Percentiles rank a stretch among this genome's conserved stretches.
Evolutionary conservation across 176 grass and related monocot genomes (phyloP).

Genomic region (Melocanna baccifera): DNA sequence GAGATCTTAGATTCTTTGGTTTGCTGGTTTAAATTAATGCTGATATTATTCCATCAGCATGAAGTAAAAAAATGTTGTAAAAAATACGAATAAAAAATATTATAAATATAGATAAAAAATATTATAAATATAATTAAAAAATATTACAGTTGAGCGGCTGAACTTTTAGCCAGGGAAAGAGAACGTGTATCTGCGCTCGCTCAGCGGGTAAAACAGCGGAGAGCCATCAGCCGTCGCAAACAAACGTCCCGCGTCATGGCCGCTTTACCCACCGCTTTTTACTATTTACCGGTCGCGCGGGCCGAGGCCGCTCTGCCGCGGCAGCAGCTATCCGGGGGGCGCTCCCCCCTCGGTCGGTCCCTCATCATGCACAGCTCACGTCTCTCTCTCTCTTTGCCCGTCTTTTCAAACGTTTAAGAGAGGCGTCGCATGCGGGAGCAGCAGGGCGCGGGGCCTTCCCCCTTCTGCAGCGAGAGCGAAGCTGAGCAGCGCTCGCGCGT

Average conservation of each 20-base stretch:
- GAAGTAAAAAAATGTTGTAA: too few relatives aligned
- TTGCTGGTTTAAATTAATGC: too few relatives aligned
- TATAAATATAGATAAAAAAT: too few relatives aligned
- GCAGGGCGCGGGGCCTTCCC: neutral
- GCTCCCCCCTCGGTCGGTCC: neutral
- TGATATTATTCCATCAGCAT: too few relatives aligned
- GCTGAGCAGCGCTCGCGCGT: neutral
- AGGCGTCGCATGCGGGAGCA: neutral
- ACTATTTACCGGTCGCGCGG: constrained; percentile 16
- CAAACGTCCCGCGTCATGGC: neutral
- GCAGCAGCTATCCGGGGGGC: constrained; percentile 40
- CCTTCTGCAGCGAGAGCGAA: constrained; percentile 3
- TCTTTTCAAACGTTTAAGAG: neutral
- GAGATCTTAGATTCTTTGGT: too few relatives aligned
- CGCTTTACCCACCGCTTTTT: neutral
- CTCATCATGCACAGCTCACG: neutral
- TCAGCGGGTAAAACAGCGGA: neutral
- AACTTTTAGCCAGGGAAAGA: too few relatives aligned
- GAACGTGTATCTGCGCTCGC: neutral
- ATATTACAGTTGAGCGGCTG: too few relatives aligned
- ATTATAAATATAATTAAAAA: too few relatives aligned
- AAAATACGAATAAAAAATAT: too few relatives aligned
- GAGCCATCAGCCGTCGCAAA: neutral
- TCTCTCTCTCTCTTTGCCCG: constrained; percentile 15
- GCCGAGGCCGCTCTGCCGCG: neutral